Conservation (phyloP, 192 early-diverging fungal species). For the Thoreauomyces humboldtii region DNA sequence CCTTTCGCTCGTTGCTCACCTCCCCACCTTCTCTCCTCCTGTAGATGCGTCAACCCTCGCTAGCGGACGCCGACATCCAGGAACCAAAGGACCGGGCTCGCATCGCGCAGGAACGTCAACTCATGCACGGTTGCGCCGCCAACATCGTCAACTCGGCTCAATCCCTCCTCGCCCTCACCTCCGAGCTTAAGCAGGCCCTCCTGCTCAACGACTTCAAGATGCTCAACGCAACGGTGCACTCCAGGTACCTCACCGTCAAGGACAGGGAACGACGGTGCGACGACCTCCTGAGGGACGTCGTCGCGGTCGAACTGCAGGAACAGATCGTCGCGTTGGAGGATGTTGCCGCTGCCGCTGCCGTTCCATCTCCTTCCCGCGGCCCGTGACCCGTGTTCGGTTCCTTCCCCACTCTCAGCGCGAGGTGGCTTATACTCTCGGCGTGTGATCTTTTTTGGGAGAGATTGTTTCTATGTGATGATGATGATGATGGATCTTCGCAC, state of each 20-base stretch:
- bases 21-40: not conserved
- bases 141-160: slow-evolving; percentile 40
- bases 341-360: too few species aligned
- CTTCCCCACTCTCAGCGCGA: too few species aligned
- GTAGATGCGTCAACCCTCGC: slow-evolving; percentile 12
- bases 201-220: slow-evolving; percentile 41
- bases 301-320: too few species aligned
- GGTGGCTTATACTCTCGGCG: too few species aligned
- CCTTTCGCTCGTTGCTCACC: not conserved
- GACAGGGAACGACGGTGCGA: too few species aligned
- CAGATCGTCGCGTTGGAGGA: too few species aligned
- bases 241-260: slow-evolving; percentile 21
- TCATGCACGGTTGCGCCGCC: slow-evolving; percentile 29
- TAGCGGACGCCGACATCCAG: not conserved
- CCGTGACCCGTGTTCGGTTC: too few species aligned
- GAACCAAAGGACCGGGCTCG: slow-evolving; percentile 34
- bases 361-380: too few species aligned
- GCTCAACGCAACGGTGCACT: slow-evolving; percentile 22
- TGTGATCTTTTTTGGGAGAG: too few species aligned
- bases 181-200: slow-evolving; percentile 43
- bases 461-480: too few species aligned
- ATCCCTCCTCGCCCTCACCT: slow-evolving; percentile 40
- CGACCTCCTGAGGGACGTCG: too few species aligned
- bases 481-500: too few species aligned
- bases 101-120: slow-evolving; percentile 40